Conservation (phyloP, 2,329 filamentous ascomycete species). For the Trichoderma citrinoviride region DNA sequence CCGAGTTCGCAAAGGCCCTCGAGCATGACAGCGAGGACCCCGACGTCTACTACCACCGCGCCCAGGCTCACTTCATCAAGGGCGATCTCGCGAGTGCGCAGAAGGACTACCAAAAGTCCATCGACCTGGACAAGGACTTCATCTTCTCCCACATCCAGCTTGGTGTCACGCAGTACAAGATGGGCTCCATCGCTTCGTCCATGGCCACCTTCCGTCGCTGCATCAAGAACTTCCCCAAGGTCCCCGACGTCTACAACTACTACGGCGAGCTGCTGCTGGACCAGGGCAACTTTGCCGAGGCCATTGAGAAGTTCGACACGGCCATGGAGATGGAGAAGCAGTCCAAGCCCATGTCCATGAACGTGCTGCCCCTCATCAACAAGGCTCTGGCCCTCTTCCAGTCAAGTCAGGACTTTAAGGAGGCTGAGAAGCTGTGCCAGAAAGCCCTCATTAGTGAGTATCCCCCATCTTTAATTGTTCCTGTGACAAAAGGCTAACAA, state of each 20-base stretch:
- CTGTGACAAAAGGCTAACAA: conserved; percentile 36
- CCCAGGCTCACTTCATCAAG: conserved; percentile 97
- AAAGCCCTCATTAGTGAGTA: conserved; percentile 92
- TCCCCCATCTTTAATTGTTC: not conserved
- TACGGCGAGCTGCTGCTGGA: conserved; percentile 96
- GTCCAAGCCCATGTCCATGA: conserved; percentile 91
- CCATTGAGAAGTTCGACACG: conserved; percentile 95
- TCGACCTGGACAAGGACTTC: conserved; percentile 91
- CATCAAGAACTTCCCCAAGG: conserved; percentile 97
- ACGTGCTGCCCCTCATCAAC: conserved; percentile 96
- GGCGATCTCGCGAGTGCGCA: conserved; percentile 89
- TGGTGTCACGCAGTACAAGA: conserved; percentile 99
- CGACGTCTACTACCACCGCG: conserved; percentile 98
- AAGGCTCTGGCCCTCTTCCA: conserved; percentile 97
- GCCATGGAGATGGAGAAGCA: conserved; percentile 99
- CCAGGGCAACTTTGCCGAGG: conserved; percentile 92
- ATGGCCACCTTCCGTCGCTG: conserved; percentile 98
- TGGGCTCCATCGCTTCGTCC: conserved; percentile 94
- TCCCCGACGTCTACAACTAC: conserved; percentile 99
- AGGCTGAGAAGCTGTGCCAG: conserved; percentile 94
- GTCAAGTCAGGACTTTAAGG: conserved; percentile 94
- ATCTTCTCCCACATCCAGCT: conserved; percentile 99
- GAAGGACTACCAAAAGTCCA: conserved; percentile 99
- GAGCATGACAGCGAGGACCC: conserved; percentile 84
- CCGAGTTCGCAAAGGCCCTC: conserved; percentile 83